Conservation (phyloP, 257 asterid species). For the Solanum peruvianum region DNA sequence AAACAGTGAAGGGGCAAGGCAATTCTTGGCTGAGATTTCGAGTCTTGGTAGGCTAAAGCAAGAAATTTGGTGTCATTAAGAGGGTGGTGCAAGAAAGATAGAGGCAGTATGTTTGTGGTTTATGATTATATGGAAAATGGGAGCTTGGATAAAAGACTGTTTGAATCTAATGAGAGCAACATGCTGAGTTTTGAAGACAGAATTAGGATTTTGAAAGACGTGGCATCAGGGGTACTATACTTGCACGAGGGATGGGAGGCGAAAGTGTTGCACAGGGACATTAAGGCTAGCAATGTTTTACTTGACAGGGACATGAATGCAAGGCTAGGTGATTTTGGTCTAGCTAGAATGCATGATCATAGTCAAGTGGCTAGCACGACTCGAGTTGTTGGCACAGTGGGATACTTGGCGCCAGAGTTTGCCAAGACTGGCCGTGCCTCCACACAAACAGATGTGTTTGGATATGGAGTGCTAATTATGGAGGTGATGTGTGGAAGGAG, state of each 20-base stretch:
- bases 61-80: constrained; percentile 53
- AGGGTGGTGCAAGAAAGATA: constrained; percentile 80
- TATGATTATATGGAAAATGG: constrained; percentile 77
- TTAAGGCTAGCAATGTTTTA: constrained; percentile 60
- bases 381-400: constrained; percentile 62
- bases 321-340: constrained; percentile 60
- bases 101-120: constrained; percentile 42
- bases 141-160: constrained; percentile 47
- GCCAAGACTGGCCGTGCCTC: constrained; percentile 49
- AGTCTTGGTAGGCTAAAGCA: constrained; percentile 74
- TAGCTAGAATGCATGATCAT: constrained; percentile 62
- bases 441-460: constrained; percentile 38
- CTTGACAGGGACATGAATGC: constrained; percentile 63
- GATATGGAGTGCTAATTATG: constrained; percentile 41
- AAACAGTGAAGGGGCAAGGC: constrained; percentile 38
- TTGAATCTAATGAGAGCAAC: constrained; percentile 25
- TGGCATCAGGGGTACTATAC: constrained; percentile 47
- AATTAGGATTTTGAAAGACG: constrained; percentile 40
- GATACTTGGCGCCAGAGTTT: constrained; percentile 60
- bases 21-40: constrained; percentile 57
- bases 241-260: constrained; percentile 69
- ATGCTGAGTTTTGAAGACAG: constrained; percentile 34
- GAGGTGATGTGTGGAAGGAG: constrained; percentile 58
- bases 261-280: constrained; percentile 59
- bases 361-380: constrained; percentile 49